Evolutionary conservation across 306 rosid species (phyloP).

Genomic region (Vicia faba): DNA sequence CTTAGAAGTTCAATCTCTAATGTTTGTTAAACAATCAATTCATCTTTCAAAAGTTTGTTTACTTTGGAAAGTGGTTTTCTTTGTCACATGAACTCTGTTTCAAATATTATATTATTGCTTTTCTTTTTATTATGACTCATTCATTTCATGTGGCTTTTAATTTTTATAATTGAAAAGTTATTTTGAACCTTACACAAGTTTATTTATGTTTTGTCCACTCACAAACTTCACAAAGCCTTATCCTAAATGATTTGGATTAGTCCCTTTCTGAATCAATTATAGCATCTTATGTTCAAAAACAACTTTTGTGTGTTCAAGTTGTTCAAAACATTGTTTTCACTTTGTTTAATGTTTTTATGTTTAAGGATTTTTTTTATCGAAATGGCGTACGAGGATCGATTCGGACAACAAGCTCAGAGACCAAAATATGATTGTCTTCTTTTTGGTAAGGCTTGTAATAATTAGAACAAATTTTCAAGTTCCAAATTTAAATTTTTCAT

Average conservation of each 20-base stretch:
- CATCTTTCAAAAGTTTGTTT: slow-evolving; percentile 46
- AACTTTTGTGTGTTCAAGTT: slow-evolving; percentile 34
- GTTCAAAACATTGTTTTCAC: slow-evolving; percentile 36
- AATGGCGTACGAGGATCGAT: slow-evolving; percentile 76
- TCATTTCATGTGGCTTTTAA: slow-evolving; percentile 37
- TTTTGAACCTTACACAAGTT: slow-evolving; percentile 27
- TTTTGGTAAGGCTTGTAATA: slow-evolving; percentile 63
- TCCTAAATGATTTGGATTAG: slow-evolving; percentile 39
- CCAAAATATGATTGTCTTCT: slow-evolving; percentile 89
- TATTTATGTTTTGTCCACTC: slow-evolving; percentile 56
- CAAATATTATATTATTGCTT: slow-evolving; percentile 12
- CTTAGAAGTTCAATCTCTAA: slow-evolving; percentile 21
- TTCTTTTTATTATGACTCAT: slow-evolving; percentile 12
- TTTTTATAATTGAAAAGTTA: slow-evolving; percentile 30
- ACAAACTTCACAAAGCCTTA: slow-evolving; percentile 48
- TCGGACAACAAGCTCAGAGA: slow-evolving; percentile 69
- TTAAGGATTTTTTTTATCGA: slow-evolving; percentile 42
- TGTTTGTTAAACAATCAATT: slow-evolving; percentile 16
- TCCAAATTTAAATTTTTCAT: slow-evolving; percentile 28
- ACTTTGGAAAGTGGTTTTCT: slow-evolving; percentile 41
- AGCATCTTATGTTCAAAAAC: slow-evolving; percentile 28
- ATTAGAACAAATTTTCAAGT: background rate
- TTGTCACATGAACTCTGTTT: slow-evolving; percentile 46
- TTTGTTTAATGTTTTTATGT: slow-evolving; percentile 29
- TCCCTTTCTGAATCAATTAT: slow-evolving; percentile 51